Percentiles rank a stretch among this genome's conserved stretches.
Evolutionary conservation across 768 basidiomycete species (phyloP).

Genomic region (Trametopsis cervina): DNA sequence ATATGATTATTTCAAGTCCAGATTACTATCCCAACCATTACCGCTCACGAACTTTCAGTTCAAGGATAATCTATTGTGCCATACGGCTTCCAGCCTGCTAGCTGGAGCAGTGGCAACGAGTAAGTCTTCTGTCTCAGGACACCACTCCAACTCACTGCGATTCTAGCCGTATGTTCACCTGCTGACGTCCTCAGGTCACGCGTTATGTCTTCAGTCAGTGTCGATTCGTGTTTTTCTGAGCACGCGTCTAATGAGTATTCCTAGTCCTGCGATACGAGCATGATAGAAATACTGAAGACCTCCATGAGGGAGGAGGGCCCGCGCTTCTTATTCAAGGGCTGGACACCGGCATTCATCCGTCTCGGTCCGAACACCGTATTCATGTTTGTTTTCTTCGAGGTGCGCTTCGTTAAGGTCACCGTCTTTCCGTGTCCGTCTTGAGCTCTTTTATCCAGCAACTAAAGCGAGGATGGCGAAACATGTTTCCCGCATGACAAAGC

Average conservation of each 20-base stretch:
- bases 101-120: conserved; percentile 78
- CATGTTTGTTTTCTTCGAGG: conserved; percentile 83
- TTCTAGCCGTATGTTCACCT: conserved; percentile 67
- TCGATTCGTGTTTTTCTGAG: background rate
- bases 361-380: conserved; percentile 80
- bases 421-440: background rate
- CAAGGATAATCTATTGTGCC: conserved; percentile 58
- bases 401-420: conserved; percentile 22
- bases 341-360: conserved; percentile 84
- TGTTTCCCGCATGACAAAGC: conserved; percentile 15
- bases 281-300: conserved; percentile 42
- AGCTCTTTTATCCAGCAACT: conserved; percentile 49
- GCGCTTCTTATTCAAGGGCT: conserved; percentile 78
- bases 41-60: conserved; percentile 56
- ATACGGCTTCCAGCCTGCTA: conserved; percentile 56
- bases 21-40: conserved; percentile 43
- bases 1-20: conserved; percentile 71
- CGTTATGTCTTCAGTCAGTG: conserved; percentile 66
- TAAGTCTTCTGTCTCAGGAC: conserved; percentile 27
- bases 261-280: conserved; percentile 43
- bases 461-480: conserved; percentile 50
- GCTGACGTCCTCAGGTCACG: conserved; percentile 72
- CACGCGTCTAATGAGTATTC: conserved; percentile 4
- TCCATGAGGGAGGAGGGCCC: conserved; percentile 71
- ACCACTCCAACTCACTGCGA: background rate